phyloP scores from a whole-genome alignment of 768 basidiomycete species.

The Agrocybe chaxingu region DNA sequence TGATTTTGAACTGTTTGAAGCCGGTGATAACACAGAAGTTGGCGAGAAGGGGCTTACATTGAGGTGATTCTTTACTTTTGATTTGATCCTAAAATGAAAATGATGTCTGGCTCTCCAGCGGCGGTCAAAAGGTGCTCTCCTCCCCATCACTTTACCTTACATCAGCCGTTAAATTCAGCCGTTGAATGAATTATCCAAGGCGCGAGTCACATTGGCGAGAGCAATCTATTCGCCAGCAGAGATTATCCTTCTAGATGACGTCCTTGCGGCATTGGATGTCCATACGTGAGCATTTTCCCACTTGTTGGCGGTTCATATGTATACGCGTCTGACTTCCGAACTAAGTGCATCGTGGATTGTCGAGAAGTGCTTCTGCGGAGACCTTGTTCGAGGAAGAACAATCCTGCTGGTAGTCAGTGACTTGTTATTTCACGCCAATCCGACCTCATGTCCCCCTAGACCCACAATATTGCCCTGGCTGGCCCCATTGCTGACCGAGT shows the following conservation, averaged over 20 bases:
- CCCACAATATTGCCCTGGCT: conserved; percentile 46
- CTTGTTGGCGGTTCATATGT: neutral
- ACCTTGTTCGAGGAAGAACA: conserved; percentile 69
- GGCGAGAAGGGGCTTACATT: conserved; percentile 67
- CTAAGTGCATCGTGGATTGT: conserved; percentile 78
- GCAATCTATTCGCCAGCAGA: conserved; percentile 47
- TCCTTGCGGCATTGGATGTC: conserved; percentile 59
- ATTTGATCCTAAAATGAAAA: neutral
- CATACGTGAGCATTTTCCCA: conserved; percentile 18
- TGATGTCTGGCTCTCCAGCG: conserved; percentile 17
- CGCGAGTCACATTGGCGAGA: conserved; percentile 39
- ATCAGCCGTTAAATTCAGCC: neutral
- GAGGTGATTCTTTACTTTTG: conserved; percentile 15
- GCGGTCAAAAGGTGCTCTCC: conserved; percentile 35
- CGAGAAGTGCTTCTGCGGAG: conserved; percentile 73
- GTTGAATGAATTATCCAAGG: conserved; percentile 21
- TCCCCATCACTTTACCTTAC: neutral
- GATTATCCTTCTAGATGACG: conserved; percentile 69
- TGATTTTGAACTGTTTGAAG: conserved; percentile 62
- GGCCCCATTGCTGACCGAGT: conserved; percentile 49
- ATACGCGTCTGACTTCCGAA: neutral
- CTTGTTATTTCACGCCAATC: neutral
- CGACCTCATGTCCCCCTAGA: conserved; percentile 20
- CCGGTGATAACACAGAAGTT: conserved; percentile 63
- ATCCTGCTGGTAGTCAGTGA: conserved; percentile 66